Base-by-base conservation (phyloP, 2,329 filamentous ascomycete genomes). In the Pestalotiopsis sp. region DNA sequence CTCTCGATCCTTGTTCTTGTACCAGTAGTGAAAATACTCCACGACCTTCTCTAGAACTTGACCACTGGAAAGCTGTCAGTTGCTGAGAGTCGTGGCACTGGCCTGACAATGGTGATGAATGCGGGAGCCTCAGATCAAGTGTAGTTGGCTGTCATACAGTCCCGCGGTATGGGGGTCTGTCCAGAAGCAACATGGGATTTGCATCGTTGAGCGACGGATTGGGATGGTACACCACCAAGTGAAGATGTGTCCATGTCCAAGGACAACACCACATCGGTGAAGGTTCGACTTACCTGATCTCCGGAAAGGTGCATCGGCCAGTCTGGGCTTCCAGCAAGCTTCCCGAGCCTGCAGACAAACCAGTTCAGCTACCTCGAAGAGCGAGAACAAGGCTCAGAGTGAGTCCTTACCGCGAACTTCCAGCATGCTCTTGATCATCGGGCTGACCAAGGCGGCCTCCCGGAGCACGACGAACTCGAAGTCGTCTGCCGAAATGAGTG, bases 11-110 rank as follows among this genome's bases (percentile, higher is more conserved):
- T 87, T 86, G 80, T 93, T 87, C 75, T 90, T 91, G 80, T 94
- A 91, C 83, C 92, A 92, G 83, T 94, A 95, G 77, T 94, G 92
- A 71, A 94, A 91, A 81, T 95, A 95, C 80, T 95, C 92, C 79
- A 91, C 92, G 39, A 95, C 90, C 77, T 93, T 94, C 78, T 95
- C 92, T 2, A 95, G 88, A 5, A 94, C 88, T 66, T 91, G 83
- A 71, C 89, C 91, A 80, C 92, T 94, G 78, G 73, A 39, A 60
- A 41, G 57, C 38, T 41, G 17, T 20, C 27, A 68, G 71, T 70
- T 64, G 25, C 3, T 52, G 57, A 64, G 57, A 41, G 36, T 27
- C 20, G 27, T 65, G n/a, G 65, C 36, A 38, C 60, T 69, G 57
- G 39, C 73, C 68, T 66, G 70, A 36, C 25, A 13, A 61, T n/a